A percentile compares a stretch with the other conserved stretches of the same genome.
phyloP scores from a whole-genome alignment of 2,329 filamentous ascomycete genomes.

The Dendrostoma leiphaemia region DNA sequence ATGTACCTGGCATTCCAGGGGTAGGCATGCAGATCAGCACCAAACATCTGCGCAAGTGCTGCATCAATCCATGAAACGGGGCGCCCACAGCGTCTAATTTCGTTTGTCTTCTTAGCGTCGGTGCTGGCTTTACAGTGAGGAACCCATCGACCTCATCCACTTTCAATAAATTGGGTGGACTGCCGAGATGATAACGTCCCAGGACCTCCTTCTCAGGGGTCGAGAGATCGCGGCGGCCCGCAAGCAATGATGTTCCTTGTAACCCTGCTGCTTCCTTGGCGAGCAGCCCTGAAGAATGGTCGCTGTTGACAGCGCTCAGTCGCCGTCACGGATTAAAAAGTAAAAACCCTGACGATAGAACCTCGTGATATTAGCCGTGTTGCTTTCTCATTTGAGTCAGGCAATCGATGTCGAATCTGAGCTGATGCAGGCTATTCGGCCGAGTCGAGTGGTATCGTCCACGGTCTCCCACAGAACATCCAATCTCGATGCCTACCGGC shows the following conservation, averaged over 20 bases:
- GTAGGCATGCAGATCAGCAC: slow-evolving; percentile 12
- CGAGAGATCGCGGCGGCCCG: not conserved
- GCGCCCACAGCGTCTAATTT: slow-evolving; percentile 15
- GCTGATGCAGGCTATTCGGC: slow-evolving; percentile 4
- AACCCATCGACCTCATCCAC: slow-evolving; percentile 14
- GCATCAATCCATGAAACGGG: slow-evolving; percentile 13
- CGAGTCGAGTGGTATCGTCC: slow-evolving; percentile 3
- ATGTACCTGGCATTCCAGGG: slow-evolving; percentile 16
- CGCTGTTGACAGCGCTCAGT: no score
- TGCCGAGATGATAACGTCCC: slow-evolving; percentile 18
- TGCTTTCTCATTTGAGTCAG: not conserved
- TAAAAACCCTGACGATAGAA: not conserved
- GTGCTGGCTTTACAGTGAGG: slow-evolving; percentile 10
- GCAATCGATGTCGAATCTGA: not conserved
- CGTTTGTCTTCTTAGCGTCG: slow-evolving; percentile 17
- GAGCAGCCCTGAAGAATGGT: not conserved
- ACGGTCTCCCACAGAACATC: not conserved
- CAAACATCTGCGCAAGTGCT: slow-evolving; percentile 14
- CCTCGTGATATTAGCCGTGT: not conserved
- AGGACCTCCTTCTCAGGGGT: slow-evolving; percentile 10
- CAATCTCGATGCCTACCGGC: not conserved
- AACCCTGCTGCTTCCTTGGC: not conserved
- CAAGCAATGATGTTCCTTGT: not conserved
- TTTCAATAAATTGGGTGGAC: slow-evolving; percentile 18
- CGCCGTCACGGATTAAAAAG: not conserved